Conservation (phyloP, 495 filamentous ascomycete genomes). For the Platismatia glauca region DNA sequence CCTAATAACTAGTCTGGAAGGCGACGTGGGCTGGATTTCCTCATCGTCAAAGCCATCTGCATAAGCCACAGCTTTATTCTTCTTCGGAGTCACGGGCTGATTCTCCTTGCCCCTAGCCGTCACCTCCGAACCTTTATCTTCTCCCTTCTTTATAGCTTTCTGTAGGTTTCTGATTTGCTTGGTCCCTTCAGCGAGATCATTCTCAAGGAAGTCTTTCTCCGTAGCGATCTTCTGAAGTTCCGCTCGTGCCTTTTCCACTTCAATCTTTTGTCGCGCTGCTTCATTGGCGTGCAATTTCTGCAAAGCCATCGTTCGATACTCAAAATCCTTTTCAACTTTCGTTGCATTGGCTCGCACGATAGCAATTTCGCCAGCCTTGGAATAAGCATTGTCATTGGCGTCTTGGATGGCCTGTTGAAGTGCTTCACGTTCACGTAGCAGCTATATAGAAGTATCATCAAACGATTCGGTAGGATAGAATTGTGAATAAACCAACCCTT, state of each 20-base stretch:
- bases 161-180: conserved; percentile 41
- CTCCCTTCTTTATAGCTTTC: conserved; percentile 33
- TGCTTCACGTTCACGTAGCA: conserved; percentile 44
- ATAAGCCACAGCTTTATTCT: conserved; percentile 43
- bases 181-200: conserved; percentile 53
- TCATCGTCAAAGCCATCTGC: conserved; percentile 69
- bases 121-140: conserved; percentile 19
- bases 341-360: conserved; percentile 57
- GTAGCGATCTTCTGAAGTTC: conserved; percentile 54
- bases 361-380: conserved; percentile 57
- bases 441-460: conserved; percentile 28
- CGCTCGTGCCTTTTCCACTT: conserved; percentile 46
- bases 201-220: conserved; percentile 55
- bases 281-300: conserved; percentile 49
- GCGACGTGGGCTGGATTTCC: conserved; percentile 52
- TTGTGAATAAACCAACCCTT: conserved; percentile 22
- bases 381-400: conserved; percentile 40
- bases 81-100: conserved; percentile 50
- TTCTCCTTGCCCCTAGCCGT: conserved; percentile 18
- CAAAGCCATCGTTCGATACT: conserved; percentile 42
- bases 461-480: neutral
- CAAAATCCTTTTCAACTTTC: conserved; percentile 47
- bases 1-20: conserved; percentile 43
- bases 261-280: conserved; percentile 43
- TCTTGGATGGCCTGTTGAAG: conserved; percentile 40